These are phyloP conservation scores for Cladosporium cucumerinum DNA, from an alignment of 2,329 filamentous ascomycete species.

Conservation along the genomic window DNA sequence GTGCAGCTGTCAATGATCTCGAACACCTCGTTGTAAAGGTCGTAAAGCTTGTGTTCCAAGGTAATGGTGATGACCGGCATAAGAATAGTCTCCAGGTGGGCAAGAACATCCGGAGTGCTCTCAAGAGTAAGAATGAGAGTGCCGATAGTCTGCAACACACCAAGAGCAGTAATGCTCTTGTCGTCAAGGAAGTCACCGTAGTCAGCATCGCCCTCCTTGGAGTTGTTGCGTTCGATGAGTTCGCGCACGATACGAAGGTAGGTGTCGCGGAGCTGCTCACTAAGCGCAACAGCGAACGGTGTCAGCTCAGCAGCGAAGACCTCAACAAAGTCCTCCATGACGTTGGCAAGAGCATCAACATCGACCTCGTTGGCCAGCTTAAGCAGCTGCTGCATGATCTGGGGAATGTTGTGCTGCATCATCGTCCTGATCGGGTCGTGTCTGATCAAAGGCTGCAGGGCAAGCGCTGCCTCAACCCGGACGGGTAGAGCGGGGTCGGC, in stretches of 20 bases:
- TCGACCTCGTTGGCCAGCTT: constrained; percentile 98
- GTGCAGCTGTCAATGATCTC: constrained; percentile 99
- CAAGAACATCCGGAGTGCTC: constrained; percentile 90
- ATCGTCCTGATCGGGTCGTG: constrained; percentile 90
- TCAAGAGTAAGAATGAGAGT: constrained; percentile 95
- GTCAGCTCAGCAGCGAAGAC: constrained; percentile 97
- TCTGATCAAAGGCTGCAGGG: constrained; percentile 89
- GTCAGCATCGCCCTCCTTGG: constrained; percentile 69
- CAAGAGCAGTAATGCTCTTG: constrained; percentile 96
- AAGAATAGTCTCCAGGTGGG: constrained; percentile 90
- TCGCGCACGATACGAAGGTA: constrained; percentile 92
- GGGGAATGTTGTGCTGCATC: constrained; percentile 97
- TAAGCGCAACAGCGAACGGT: constrained; percentile 92
- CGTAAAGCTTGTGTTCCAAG: constrained; percentile 94
- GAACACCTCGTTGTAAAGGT: constrained; percentile 96
- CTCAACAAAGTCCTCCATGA: constrained; percentile 99
- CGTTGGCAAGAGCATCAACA: constrained; percentile 92
- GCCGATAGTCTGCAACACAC: constrained; percentile 94
- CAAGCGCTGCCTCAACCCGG: constrained; percentile 87
- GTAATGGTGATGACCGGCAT: constrained; percentile 98
- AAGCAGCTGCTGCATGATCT: constrained; percentile 97
- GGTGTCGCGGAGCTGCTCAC: constrained; percentile 92
- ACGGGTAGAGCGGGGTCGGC: constrained; percentile 90
- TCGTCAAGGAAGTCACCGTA: constrained; percentile 94
- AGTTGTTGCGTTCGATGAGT: constrained; percentile 81